Evolutionary conservation across 2,329 filamentous ascomycete species (phyloP).

Genomic region (Penicillium olsonii): DNA sequence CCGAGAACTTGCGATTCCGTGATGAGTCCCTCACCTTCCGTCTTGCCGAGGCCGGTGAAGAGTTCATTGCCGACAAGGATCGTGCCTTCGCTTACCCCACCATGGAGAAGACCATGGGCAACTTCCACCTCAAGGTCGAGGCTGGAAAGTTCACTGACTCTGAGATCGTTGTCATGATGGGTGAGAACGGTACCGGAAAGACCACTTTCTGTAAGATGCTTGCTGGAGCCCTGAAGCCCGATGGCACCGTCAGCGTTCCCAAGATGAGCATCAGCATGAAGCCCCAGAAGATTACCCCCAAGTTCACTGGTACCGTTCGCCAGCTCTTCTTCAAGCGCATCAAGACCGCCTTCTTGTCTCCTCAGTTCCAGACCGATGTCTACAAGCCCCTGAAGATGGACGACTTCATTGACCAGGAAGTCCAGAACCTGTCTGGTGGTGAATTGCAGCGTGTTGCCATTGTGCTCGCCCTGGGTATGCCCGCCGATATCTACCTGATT

Average conservation of each 20-base stretch:
- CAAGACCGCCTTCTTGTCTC: slow-evolving; percentile 91
- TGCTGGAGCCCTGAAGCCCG: slow-evolving; percentile 89
- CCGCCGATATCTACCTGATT: slow-evolving; percentile 97
- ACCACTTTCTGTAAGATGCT: slow-evolving; percentile 98
- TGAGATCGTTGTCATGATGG: slow-evolving; percentile 99
- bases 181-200: slow-evolving; percentile 98
- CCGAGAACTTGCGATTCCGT: slow-evolving; percentile 97
- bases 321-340: slow-evolving; percentile 99
- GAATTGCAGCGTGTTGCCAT: slow-evolving; percentile 99
- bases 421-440: slow-evolving; percentile 98
- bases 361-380: slow-evolving; percentile 99
- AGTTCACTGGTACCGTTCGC: slow-evolving; percentile 94
- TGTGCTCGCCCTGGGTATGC: slow-evolving; percentile 90
- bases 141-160: slow-evolving; percentile 91
- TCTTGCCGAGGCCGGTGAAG: slow-evolving; percentile 84
- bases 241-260: slow-evolving; percentile 74
- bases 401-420: slow-evolving; percentile 99
- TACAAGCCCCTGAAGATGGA: slow-evolving; percentile 99
- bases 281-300: slow-evolving; percentile 98
- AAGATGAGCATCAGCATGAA: slow-evolving; percentile 99
- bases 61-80: slow-evolving; percentile 79
- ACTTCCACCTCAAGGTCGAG: slow-evolving; percentile 82
- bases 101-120: slow-evolving; percentile 91
- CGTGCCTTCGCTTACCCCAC: slow-evolving; percentile 83
- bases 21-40: slow-evolving; percentile 96